Evolutionary conservation across 441 rosid genomes (phyloP), one percentile per base, ranked within the genome.

Genomic region (Pelargonium fulgidum): DNA sequence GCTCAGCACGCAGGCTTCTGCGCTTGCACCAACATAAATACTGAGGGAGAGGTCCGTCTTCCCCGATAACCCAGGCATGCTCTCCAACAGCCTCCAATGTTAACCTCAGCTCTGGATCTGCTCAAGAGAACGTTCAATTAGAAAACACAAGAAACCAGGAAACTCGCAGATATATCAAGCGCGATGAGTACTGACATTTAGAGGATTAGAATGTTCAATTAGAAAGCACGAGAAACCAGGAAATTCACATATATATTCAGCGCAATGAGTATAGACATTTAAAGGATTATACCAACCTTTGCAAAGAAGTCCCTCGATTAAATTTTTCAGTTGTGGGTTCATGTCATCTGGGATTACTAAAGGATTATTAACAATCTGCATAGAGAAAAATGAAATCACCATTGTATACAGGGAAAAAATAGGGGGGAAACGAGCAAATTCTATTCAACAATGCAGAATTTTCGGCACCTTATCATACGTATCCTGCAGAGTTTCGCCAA

Each of bases 401-500:
- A 11, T 11, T 17, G 2, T 22, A 54, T 17, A 71, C 66, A 44
- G 1, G 39, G 42, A 7, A 10, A 4, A 19, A 42, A 29, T n/a
- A 36, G 8, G 39, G 22, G 22, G 39, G 4, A 54, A 56, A 8
- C 19, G n/a, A 39, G 36, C 61, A 42, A 29, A 29, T 58, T 5
- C 17, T 14, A 6, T n/a, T 7, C 68, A 26, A 22, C 52, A 8
- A 6, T n/a, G 10, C 68, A 26, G 58, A 8, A 68, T 58, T 69
- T 20, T 58, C n/a, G 71, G 72, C 81, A 86, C 99, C 92, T 89
- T 90, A 82, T 93, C 99, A 72, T 91, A 93, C 0, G 93, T 89
- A 77, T 93, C 96, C 73, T 91, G 96, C 70, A 91, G 83, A 22
- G 97, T 88, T 68, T 93, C 97, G 54, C 96, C 96, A 7, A 90